Evolutionary conservation across 805 yeast species (phyloP).

Genomic region (Wickerhamia fluorescens): DNA sequence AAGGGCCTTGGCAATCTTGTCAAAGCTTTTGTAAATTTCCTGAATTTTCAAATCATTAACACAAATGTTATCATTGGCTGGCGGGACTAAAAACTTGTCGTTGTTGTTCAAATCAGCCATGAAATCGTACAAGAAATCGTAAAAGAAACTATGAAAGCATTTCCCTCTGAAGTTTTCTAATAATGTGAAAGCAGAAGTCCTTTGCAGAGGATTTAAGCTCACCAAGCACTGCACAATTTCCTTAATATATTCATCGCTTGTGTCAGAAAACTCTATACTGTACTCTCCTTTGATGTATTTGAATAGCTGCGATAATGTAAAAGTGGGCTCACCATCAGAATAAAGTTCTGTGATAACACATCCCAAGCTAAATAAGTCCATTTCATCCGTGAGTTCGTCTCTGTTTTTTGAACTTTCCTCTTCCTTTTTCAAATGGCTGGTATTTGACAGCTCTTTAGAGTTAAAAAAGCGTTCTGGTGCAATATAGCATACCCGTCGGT

Average conservation of each 20-base stretch:
- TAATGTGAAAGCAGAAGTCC: conserved; percentile 51
- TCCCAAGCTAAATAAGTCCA: conserved; percentile 81
- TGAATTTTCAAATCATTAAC: conserved; percentile 45
- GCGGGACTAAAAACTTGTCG: conserved; percentile 9
- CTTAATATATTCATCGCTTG: conserved; percentile 45
- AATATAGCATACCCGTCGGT: conserved; percentile 77
- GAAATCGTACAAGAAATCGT: conserved; percentile 64
- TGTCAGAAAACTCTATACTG: conserved; percentile 52
- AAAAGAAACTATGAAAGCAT: conserved; percentile 64
- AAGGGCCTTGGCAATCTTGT: conserved; percentile 27
- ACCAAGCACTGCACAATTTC: conserved; percentile 60
- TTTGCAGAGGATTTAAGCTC: conserved; percentile 48
- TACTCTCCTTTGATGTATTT: conserved; percentile 68
- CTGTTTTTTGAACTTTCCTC: conserved; percentile 16
- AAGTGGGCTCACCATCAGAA: conserved; percentile 78
- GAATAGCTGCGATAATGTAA: conserved; percentile 81
- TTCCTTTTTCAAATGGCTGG: conserved; percentile 15
- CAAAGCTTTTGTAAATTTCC: conserved; percentile 53
- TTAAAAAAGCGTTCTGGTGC: conserved; percentile 86
- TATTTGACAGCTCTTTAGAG: conserved; percentile 17
- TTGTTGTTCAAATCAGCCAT: conserved; percentile 30
- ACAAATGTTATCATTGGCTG: conserved; percentile 13
- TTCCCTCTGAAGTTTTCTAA: conserved; percentile 42
- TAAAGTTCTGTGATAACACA: conserved; percentile 89
- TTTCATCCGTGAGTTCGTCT: conserved; percentile 41